Evolutionary conservation across 306 rosid species (phyloP).

Genomic region (Argentina anserina): DNA sequence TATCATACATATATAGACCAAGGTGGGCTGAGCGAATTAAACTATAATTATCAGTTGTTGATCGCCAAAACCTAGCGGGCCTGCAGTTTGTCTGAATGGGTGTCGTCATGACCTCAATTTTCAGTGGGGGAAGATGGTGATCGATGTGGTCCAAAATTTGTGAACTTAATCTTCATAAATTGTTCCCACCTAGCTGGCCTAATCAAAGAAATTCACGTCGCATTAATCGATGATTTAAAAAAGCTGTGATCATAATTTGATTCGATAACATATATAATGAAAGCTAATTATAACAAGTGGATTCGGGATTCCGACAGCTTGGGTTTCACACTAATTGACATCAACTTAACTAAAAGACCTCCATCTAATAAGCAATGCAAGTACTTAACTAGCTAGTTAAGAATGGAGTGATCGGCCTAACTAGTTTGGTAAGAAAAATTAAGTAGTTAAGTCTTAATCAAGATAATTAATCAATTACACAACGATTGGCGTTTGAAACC

Average conservation of each 20-base stretch:
- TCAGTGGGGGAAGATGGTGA: constrained; percentile 19
- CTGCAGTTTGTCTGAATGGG: constrained; percentile 25
- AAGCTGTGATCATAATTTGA: background rate
- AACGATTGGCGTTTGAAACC: no score
- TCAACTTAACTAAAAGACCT: constrained; percentile 17
- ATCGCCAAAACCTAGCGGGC: constrained; percentile 24
- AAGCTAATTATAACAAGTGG: constrained; percentile 19
- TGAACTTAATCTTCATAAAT: constrained; percentile 23
- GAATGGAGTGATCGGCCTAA: no score
- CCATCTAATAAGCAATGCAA: constrained; percentile 9
- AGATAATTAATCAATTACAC: background rate
- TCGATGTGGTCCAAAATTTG: constrained; percentile 20
- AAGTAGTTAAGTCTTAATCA: background rate
- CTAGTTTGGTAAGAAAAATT: background rate
- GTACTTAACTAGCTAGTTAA: background rate
- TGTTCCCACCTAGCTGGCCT: constrained; percentile 35
- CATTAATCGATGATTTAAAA: constrained; percentile 21
- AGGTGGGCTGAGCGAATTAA: constrained; percentile 28
- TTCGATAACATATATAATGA: background rate
- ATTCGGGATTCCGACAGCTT: constrained; percentile 27
- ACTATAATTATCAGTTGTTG: constrained; percentile 23
- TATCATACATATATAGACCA: constrained; percentile 14
- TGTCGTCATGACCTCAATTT: background rate
- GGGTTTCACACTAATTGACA: constrained; percentile 32
- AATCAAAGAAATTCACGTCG: constrained; percentile 27